Evolutionary conservation across 2,329 filamentous ascomycete genomes (phyloP).

Genomic region (Berkeleyomyces basicola): DNA sequence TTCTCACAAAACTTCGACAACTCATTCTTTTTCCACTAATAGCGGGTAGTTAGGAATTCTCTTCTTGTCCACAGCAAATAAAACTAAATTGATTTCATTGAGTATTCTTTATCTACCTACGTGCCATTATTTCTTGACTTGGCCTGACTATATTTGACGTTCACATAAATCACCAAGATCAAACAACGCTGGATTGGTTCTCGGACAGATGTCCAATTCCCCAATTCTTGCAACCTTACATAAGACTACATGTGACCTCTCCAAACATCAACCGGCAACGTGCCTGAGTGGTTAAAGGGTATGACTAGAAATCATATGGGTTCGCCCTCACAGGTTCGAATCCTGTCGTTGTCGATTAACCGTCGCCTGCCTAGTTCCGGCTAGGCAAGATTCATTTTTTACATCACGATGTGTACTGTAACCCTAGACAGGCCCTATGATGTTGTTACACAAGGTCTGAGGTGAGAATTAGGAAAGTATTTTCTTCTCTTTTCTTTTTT

Average conservation of each 20-base stretch:
- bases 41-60: neutral
- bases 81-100: too few relatives aligned
- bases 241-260: neutral
- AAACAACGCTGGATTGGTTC: neutral
- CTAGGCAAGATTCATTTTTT: neutral
- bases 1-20: too few relatives aligned
- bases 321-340: constrained; percentile 13
- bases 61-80: neutral
- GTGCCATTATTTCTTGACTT: too few relatives aligned
- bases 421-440: too few relatives aligned
- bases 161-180: neutral
- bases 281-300: constrained; percentile 15
- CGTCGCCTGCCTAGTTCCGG: neutral
- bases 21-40: too few relatives aligned
- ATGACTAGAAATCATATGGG: constrained; percentile 14
- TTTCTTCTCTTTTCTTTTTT: neutral
- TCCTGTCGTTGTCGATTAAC: constrained; percentile 11
- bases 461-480: too few relatives aligned
- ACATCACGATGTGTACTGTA: too few relatives aligned
- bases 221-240: neutral
- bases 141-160: neutral
- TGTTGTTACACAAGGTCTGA: neutral
- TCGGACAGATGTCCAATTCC: neutral
- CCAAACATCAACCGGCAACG: constrained; percentile 1
- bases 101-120: too few relatives aligned